Evolutionary conservation across 148 eudicot species (phyloP), one percentile per base, ranked within the genome.

Genomic region (Amaranthus hypochondriacus): DNA sequence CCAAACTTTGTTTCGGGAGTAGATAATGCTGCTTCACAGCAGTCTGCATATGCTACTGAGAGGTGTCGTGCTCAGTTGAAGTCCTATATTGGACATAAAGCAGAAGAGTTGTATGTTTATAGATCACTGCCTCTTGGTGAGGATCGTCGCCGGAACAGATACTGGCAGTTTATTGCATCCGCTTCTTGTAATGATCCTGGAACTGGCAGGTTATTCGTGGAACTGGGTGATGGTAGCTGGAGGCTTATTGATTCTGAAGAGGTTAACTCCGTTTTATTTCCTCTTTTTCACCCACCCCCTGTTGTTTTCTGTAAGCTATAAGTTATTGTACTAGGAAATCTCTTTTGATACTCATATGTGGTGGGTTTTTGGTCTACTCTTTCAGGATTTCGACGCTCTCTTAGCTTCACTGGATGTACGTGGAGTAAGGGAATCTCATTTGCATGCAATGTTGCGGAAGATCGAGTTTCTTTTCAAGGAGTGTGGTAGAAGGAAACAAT

Each of bases 81-180:
- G 82, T 81, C 98, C 60, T 90, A 77, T 66, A 82, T 95, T 76
- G 89, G 92, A 7, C 86, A 88, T 69, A 89, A 83, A 83, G 98
- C 97, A 7, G 97, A 94, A 68, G 93, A 89, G 69, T 83, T 86
- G 80, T 90, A 89, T 82, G 88, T 83, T n/a, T 90, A 94, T 71
- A 83, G 95, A 81, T 95, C 98, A 9, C 81, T 92, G 87, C 97
- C 97, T 59, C 86, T 95, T 71, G 98, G 98, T 42, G 87, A 90
- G 69, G 98, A 95, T 74, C 90, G 98, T 53, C 90, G 98, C 64
- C 85, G 87, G 44, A 95, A 95, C 68, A 72, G 97, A 57, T 92
- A 95, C 77, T 91, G 98, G 97, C 93, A 88, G 79, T 95, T 92
- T 75, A 71, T 82, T 59, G 82, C 96, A 12, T 87, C 97, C 54